Percentiles rank a stretch among this genome's conserved stretches.
Conservation (phyloP, 352 stramenopile genomes). For the Pythium insidiosum region DNA sequence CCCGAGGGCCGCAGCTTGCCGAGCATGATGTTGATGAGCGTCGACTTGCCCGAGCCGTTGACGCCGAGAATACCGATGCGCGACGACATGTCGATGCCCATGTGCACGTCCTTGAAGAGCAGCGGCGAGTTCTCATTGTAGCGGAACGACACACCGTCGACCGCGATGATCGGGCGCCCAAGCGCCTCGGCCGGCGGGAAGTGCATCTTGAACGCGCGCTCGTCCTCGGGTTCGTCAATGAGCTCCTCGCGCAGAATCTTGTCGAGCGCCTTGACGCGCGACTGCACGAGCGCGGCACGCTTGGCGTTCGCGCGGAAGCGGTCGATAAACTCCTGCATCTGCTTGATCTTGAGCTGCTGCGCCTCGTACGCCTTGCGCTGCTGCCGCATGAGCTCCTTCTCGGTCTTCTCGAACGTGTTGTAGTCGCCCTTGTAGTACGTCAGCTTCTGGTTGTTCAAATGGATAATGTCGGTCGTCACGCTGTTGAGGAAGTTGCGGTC, state of each 20-base stretch:
- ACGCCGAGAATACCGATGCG: constrained; percentile 91
- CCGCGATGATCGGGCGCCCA: constrained; percentile 91
- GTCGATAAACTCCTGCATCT: constrained; percentile 91
- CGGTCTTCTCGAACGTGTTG: constrained; percentile 93
- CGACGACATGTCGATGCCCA: constrained; percentile 94
- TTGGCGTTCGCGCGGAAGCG: constrained; percentile 40
- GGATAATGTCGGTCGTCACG: constrained; percentile 94
- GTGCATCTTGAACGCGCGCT: constrained; percentile 91
- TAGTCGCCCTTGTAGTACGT: constrained; percentile 94
- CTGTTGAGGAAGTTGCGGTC: constrained; percentile 96
- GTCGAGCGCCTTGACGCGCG: constrained; percentile 91
- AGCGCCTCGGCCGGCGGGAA: constrained; percentile 94
- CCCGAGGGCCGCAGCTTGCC: constrained; percentile 85
- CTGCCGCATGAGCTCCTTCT: constrained; percentile 91
- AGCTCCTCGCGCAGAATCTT: constrained; percentile 82
- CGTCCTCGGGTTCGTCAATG: constrained; percentile 91
- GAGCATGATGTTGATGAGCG: constrained; percentile 96
- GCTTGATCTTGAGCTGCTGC: constrained; percentile 85
- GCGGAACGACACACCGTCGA: constrained; percentile 85
- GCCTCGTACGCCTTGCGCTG: constrained; percentile 86
- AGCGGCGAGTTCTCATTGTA: constrained; percentile 51
- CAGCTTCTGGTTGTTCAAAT: constrained; percentile 90
- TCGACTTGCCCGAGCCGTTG: constrained; percentile 93
- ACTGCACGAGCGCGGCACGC: constrained; percentile 94
- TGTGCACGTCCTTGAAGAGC: constrained; percentile 90